Evolutionary conservation across 352 stramenopile genomes (phyloP).

Genomic region (Stephanocyclus meneghinianus): DNA sequence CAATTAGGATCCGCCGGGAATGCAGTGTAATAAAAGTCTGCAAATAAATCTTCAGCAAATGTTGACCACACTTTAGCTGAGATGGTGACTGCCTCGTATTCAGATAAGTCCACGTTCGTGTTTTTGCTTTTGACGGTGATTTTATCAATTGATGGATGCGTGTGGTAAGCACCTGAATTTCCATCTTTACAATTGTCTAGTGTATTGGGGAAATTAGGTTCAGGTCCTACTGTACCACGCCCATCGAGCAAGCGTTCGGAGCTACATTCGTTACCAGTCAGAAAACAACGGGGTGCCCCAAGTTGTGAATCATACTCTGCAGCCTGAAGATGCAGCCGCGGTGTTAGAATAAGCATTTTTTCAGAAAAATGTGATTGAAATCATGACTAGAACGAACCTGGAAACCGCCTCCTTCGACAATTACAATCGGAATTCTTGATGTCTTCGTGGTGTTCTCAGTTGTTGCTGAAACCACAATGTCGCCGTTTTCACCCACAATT

Average conservation of each 20-base stretch:
- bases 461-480: background rate
- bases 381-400: no score
- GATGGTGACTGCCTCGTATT: slow-evolving; percentile 1
- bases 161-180: background rate
- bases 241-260: background rate
- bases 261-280: background rate
- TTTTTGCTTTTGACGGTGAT: slow-evolving; percentile 8
- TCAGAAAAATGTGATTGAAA: no score
- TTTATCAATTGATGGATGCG: background rate
- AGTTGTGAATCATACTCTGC: slow-evolving; percentile 12
- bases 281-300: background rate
- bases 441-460: background rate
- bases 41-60: background rate
- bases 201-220: slow-evolving; percentile 6
- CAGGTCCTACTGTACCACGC: background rate
- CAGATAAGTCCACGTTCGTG: background rate
- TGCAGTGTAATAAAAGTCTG: slow-evolving; percentile 3
- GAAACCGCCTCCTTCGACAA: slow-evolving; percentile 2
- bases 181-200: background rate
- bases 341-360: no score
- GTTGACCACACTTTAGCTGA: slow-evolving; percentile 10
- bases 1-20: background rate
- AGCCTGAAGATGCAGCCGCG: background rate
- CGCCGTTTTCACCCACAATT: background rate
- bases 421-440: background rate